Evolutionary conservation across 2,329 filamentous ascomycete species (phyloP).

Genomic region (Paecilomyces variotii): DNA sequence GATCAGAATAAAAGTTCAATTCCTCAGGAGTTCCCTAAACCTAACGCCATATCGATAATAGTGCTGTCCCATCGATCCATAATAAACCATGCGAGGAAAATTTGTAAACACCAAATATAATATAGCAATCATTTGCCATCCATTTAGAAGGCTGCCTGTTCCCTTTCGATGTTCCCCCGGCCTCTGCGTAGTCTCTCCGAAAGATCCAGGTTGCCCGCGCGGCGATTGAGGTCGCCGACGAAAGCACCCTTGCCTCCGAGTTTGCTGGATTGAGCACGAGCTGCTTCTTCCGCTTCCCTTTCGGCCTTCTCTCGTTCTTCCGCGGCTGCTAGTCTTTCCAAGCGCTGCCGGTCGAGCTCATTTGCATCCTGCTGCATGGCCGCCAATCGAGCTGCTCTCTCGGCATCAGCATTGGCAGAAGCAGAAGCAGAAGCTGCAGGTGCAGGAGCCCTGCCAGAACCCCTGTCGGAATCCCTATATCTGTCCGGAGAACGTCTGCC

Average conservation of each 20-base stretch:
- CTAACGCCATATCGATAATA: background rate
- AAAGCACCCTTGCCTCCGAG: constrained; percentile 59
- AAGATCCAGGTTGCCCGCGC: constrained; percentile 39
- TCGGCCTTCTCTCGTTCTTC: constrained; percentile 57
- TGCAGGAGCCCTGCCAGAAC: too few species aligned
- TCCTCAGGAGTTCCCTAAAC: background rate
- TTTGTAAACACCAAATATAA: background rate
- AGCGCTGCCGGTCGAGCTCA: constrained; percentile 60
- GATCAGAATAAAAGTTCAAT: background rate
- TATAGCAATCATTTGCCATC: background rate
- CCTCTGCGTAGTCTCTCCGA: constrained; percentile 35
- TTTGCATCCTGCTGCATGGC: constrained; percentile 64
- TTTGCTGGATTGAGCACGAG: constrained; percentile 51
- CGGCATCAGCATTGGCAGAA: constrained; percentile 36
- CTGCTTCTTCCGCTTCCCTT: constrained; percentile 58
- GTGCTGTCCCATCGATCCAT: background rate
- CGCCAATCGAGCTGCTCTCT: constrained; percentile 58
- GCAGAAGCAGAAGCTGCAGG: constrained; percentile 4
- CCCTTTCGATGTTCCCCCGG: constrained; percentile 24
- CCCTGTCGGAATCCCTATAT: background rate
- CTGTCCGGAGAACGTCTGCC: constrained; percentile 12
- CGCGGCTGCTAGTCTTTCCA: constrained; percentile 56
- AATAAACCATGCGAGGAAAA: background rate
- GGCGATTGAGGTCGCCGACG: constrained; percentile 54
- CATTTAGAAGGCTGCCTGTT: constrained; percentile 30